Conservation (phyloP, 768 basidiomycete genomes). For the Tricholoma hemisulphureum region DNA sequence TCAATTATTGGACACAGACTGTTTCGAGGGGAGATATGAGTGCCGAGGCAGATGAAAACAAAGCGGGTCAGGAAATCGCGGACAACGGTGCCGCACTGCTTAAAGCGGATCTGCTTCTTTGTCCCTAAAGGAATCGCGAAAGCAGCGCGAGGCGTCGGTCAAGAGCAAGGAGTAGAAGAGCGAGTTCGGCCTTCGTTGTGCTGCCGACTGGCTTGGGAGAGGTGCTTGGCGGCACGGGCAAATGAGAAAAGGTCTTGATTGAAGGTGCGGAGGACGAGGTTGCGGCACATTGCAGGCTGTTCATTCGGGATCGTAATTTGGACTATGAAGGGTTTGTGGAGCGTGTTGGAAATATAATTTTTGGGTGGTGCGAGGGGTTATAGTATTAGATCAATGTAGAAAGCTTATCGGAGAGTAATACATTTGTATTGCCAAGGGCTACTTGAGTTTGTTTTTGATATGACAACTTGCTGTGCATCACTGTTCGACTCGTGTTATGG, state of each 20-base stretch:
- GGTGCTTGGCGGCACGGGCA: conserved; percentile 40
- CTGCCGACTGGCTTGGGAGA: conserved; percentile 46
- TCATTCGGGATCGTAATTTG: conserved; percentile 48
- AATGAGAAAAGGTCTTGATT: conserved; percentile 53
- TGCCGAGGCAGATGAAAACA: too few species aligned
- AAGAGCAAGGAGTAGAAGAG: conserved; percentile 24
- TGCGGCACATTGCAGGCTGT: conserved; percentile 53
- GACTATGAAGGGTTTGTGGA: conserved; percentile 51
- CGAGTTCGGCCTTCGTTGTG: conserved; percentile 43
- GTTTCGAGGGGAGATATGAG: conserved; percentile 18
- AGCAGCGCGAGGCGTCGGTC: conserved; percentile 17
- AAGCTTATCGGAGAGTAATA: too few species aligned
- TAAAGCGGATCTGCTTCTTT: conserved; percentile 9
- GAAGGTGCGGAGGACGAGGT: conserved; percentile 55
- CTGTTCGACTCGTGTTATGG: too few species aligned
- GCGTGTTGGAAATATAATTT: conserved; percentile 39
- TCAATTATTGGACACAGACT: conserved; percentile 62
- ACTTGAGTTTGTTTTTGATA: too few species aligned
- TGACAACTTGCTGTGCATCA: too few species aligned
- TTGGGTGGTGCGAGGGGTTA: conserved; percentile 40
- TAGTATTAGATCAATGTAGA: too few species aligned
- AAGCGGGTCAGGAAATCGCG: too few species aligned
- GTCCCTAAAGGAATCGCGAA: conserved; percentile 17
- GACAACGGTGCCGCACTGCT: conserved; percentile 19
- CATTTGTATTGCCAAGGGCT: too few species aligned